Conservation (phyloP, 139 green algal genomes). For the Chlamydomonas asymmetrica region DNA sequence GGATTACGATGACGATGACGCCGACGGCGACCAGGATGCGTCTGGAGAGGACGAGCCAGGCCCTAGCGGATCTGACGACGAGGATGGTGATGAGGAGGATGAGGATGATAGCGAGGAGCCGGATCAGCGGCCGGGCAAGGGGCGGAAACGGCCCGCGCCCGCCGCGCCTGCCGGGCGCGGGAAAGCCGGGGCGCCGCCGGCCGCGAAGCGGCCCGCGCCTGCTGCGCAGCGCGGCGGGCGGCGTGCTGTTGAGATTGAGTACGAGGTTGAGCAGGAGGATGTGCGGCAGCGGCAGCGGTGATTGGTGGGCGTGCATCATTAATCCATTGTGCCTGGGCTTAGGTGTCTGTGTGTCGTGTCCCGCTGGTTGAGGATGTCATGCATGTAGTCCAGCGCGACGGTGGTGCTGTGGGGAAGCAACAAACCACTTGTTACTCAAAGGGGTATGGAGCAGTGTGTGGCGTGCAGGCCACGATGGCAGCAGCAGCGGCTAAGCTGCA, state of each 20-base stretch:
- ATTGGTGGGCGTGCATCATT: too few relatives aligned
- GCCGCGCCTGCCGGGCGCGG: conserved; percentile 1
- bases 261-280: conserved; percentile 72
- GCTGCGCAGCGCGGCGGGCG: neutral
- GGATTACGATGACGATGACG: conserved; percentile 1
- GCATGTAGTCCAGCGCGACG: too few relatives aligned
- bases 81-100: conserved; percentile 31
- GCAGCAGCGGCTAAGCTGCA: too few relatives aligned
- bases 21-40: conserved; percentile 33
- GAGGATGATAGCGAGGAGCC: conserved; percentile 7
- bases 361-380: too few relatives aligned
- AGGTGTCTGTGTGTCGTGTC: too few relatives aligned
- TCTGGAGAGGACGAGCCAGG: conserved; percentile 37
- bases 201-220: neutral
- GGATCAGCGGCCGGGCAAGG: neutral
- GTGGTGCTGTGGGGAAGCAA: too few relatives aligned
- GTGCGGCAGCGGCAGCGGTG: conserved; percentile 31
- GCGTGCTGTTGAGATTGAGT: conserved; percentile 73
- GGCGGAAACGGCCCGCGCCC: neutral
- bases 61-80: conserved; percentile 31
- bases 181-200: conserved; percentile 6
- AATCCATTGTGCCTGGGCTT: too few relatives aligned
- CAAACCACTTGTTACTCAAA: too few relatives aligned
- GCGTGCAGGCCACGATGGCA: too few relatives aligned
- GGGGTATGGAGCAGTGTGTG: too few relatives aligned